Conservation (phyloP, 345 rosid species). For the Murraya koenigii region DNA sequence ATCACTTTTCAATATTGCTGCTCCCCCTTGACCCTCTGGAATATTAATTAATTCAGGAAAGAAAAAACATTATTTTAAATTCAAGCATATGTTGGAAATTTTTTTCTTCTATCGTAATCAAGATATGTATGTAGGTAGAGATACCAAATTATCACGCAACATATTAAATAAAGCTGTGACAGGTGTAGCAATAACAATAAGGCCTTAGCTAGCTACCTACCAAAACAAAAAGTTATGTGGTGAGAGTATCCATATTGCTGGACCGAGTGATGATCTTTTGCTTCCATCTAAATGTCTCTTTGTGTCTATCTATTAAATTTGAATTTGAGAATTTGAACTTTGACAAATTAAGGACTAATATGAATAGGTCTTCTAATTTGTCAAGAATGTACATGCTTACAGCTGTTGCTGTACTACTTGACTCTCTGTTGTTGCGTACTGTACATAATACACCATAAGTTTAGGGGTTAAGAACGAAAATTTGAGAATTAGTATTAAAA, state of each 20-base stretch:
- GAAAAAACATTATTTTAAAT: background rate
- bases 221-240: background rate
- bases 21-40: constrained; percentile 40
- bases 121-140: background rate
- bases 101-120: background rate
- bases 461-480: too few species aligned
- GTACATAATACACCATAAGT: too few species aligned
- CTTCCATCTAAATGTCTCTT: background rate
- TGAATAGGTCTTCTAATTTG: background rate
- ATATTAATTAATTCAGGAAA: constrained; percentile 2
- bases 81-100: background rate
- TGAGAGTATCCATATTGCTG: background rate
- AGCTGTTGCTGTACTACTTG: too few species aligned
- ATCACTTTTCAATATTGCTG: constrained; percentile 31
- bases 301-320: background rate
- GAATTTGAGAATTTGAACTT: constrained; percentile 2
- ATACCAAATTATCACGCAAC: background rate
- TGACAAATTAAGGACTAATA: background rate
- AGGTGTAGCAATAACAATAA: background rate
- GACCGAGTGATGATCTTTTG: background rate
- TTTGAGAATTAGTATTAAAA: too few species aligned
- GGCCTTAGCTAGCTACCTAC: background rate
- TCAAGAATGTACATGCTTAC: background rate
- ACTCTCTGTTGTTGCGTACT: too few species aligned
- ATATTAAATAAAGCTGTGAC: background rate